Conservation (phyloP, 1,284 basidiomycete genomes). For the Cutaneotrichosporon dermatis region DNA sequence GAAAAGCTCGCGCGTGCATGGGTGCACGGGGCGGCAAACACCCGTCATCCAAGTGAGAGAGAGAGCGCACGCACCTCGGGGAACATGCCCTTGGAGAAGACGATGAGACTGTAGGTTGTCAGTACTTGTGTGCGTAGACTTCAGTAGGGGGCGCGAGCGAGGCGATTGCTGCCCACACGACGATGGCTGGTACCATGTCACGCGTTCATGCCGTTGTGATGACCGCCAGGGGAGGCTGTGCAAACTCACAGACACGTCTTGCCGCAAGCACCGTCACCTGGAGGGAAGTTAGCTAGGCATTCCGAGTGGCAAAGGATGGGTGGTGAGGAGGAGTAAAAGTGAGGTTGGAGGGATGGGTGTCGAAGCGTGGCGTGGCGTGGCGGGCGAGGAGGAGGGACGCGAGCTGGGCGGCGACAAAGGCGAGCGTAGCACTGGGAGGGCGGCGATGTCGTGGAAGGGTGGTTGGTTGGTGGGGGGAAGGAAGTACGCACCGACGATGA, state of each 20-base stretch:
- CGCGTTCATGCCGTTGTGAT: slow-evolving; percentile 3
- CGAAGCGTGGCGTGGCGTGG: neutral
- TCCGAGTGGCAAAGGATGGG: neutral
- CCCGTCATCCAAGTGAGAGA: no score
- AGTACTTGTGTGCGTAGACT: neutral
- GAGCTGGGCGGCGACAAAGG: neutral
- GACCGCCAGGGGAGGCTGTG: neutral
- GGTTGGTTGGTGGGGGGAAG: neutral
- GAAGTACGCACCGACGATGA: slow-evolving; percentile 48
- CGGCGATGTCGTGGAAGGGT: neutral
- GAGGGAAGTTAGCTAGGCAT: slow-evolving; percentile 10
- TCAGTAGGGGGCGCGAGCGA: neutral
- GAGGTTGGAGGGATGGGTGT: neutral
- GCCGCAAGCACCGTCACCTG: slow-evolving; percentile 54
- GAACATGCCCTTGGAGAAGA: slow-evolving; percentile 76
- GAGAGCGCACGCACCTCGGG: slow-evolving; percentile 63
- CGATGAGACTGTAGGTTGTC: slow-evolving; percentile 46
- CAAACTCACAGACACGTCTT: slow-evolving; percentile 54
- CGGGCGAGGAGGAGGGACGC: neutral
- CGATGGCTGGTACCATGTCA: neutral
- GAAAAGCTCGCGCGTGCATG: slow-evolving; percentile 7
- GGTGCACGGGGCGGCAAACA: neutral
- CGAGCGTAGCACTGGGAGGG: neutral
- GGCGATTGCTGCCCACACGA: neutral
- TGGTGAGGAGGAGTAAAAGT: neutral